Percentiles rank a stretch among this genome's conserved stretches.
Evolutionary conservation across 2,329 filamentous ascomycete genomes (phyloP).

Genomic region (Lachnellula subtilissima): DNA sequence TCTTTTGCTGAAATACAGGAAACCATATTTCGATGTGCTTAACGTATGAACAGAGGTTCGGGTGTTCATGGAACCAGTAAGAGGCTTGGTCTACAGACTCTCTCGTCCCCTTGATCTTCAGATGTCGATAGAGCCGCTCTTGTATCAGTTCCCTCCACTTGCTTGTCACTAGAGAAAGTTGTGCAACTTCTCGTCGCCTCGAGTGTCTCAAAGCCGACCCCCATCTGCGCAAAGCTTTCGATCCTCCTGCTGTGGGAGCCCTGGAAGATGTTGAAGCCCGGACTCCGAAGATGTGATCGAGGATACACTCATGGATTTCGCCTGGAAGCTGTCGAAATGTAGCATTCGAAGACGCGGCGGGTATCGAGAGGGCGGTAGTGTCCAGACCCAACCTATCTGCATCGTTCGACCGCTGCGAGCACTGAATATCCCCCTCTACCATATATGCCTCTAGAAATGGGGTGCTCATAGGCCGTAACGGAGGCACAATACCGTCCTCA

Average conservation of each 20-base stretch:
- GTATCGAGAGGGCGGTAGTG: constrained; percentile 1
- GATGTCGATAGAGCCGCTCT: constrained; percentile 67
- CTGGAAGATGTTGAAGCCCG: constrained; percentile 57
- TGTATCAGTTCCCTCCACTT: constrained; percentile 67
- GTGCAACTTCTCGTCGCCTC: constrained; percentile 60
- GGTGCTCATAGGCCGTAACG: constrained; percentile 29
- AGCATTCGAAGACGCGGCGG: constrained; percentile 9
- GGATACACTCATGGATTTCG: constrained; percentile 67
- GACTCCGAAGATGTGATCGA: constrained; percentile 68
- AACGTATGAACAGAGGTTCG: constrained; percentile 59
- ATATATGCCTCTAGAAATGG: constrained; percentile 30
- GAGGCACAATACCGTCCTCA: constrained; percentile 25
- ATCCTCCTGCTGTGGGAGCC: constrained; percentile 50
- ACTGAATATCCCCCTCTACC: constrained; percentile 25
- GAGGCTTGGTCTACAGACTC: constrained; percentile 56
- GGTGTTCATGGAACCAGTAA: constrained; percentile 53
- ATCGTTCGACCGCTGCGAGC: constrained; percentile 14
- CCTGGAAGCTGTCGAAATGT: constrained; percentile 48
- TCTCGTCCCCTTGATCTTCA: constrained; percentile 68
- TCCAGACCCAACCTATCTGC: constrained; percentile 9
- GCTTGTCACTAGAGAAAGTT: constrained; percentile 56
- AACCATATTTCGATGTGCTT: constrained; percentile 75
- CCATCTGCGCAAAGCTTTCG: constrained; percentile 52
- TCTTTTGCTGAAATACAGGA: constrained; percentile 55
- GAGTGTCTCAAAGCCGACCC: constrained; percentile 62